A percentile compares a stretch with the other conserved stretches of the same genome.
phyloP scores from a whole-genome alignment of 257 asterid genomes.

The Capsicum baccatum region DNA sequence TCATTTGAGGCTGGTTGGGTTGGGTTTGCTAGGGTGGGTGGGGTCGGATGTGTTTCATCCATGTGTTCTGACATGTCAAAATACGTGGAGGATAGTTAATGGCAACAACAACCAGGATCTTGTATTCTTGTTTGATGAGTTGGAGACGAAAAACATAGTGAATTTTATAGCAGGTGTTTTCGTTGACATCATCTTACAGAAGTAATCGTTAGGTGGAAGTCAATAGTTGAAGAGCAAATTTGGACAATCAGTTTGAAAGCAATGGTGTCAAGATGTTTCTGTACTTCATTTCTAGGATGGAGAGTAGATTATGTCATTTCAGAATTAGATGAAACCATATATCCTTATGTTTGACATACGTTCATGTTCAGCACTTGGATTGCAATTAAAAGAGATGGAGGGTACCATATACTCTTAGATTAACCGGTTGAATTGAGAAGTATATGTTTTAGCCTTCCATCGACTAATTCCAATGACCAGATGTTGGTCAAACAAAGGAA shows the following conservation, averaged over 20 bases:
- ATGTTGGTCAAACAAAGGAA: slow-evolving; percentile 25
- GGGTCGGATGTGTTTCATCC: neutral
- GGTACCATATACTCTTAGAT: neutral
- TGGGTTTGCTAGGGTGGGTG: neutral
- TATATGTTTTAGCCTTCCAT: neutral
- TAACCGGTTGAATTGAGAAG: neutral
- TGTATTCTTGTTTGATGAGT: neutral
- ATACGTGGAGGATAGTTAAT: neutral
- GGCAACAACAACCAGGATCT: neutral
- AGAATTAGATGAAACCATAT: neutral
- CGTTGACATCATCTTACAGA: neutral
- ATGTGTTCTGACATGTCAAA: neutral
- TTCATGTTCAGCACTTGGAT: neutral
- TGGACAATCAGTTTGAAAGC: neutral
- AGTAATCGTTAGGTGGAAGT: neutral
- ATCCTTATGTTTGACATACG: neutral
- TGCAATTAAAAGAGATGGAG: slow-evolving; percentile 1
- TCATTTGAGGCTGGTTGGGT: neutral
- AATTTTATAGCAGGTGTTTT: neutral
- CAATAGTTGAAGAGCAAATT: slow-evolving; percentile 8
- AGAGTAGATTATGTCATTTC: neutral
- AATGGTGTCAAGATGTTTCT: neutral
- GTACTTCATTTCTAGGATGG: neutral
- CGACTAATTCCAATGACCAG: neutral
- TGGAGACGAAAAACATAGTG: neutral